Evolutionary conservation across 2,329 filamentous ascomycete genomes (phyloP).

Genomic region (Davidsoniella australis): DNA sequence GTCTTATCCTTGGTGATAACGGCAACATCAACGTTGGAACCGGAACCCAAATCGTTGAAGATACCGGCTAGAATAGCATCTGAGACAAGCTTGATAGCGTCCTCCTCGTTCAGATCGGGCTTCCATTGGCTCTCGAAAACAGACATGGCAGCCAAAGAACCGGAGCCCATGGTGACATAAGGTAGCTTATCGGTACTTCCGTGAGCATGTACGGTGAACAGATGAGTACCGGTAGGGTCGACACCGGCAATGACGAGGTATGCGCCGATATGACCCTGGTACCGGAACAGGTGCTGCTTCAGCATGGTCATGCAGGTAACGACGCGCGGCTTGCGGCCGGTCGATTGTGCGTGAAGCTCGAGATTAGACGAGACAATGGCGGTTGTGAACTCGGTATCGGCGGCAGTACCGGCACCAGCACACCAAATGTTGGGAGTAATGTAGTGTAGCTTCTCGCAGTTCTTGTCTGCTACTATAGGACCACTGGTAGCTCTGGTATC

Average conservation of each 20-base stretch:
- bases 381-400: conserved; percentile 98
- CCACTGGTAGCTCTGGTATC: conserved; percentile 95
- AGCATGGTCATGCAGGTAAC: conserved; percentile 99
- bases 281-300: conserved; percentile 97
- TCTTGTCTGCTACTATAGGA: conserved; percentile 99
- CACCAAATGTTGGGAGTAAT: conserved; percentile 99
- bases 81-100: conserved; percentile 64
- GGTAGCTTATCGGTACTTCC: conserved; percentile 96
- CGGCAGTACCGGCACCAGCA: conserved; percentile 90
- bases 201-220: conserved; percentile 97
- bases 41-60: conserved; percentile 94
- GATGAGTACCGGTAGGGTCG: conserved; percentile 83
- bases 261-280: conserved; percentile 94
- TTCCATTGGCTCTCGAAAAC: conserved; percentile 97
- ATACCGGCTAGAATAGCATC: conserved; percentile 92
- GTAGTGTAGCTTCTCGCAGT: conserved; percentile 99
- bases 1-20: conserved; percentile 94
- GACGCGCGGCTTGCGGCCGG: conserved; percentile 88
- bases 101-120: conserved; percentile 54
- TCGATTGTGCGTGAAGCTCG: conserved; percentile 90
- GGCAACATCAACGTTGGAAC: conserved; percentile 92
- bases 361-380: conserved; percentile 97
- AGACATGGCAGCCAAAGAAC: conserved; percentile 90
- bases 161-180: conserved; percentile 97
- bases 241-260: conserved; percentile 95